phyloP scores from a whole-genome alignment of 163 green algal genomes.

The Scenedesmus sp. region DNA sequence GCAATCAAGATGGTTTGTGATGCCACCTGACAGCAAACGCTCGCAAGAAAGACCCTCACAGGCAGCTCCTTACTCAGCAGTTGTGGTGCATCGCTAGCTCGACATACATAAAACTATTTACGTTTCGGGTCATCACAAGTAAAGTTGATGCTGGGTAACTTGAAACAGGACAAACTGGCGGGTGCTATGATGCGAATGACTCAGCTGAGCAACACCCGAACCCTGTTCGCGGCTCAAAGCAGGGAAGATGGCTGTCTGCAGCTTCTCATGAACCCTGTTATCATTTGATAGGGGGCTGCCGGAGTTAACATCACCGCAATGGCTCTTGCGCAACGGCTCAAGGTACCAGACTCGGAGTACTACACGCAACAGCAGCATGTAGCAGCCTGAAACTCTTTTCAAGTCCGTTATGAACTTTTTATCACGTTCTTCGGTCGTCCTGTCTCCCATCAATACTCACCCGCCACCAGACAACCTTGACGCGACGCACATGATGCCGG shows the following conservation, averaged over 20 bases:
- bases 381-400: not conserved
- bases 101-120: not conserved
- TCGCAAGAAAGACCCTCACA: not conserved
- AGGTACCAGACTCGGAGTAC: not conserved
- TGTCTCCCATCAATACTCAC: not conserved
- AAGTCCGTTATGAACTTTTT: not conserved
- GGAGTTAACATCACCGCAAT: not conserved
- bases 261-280: not conserved
- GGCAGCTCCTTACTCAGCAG: conserved; percentile 4
- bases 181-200: conserved; percentile 12
- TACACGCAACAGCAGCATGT: not conserved
- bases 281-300: not conserved
- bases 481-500: not conserved
- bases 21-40: not conserved
- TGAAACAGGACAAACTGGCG: not conserved
- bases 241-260: not conserved
- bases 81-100: not conserved
- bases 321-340: conserved; percentile 3
- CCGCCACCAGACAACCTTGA: conserved; percentile 3
- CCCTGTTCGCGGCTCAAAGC: conserved; percentile 8
- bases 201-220: conserved; percentile 2
- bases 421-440: too few species aligned
- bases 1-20: not conserved
- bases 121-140: not conserved
- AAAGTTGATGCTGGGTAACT: not conserved